Conservation (phyloP, 2,329 filamentous ascomycete genomes). For the Cryphonectria nitschkei region DNA sequence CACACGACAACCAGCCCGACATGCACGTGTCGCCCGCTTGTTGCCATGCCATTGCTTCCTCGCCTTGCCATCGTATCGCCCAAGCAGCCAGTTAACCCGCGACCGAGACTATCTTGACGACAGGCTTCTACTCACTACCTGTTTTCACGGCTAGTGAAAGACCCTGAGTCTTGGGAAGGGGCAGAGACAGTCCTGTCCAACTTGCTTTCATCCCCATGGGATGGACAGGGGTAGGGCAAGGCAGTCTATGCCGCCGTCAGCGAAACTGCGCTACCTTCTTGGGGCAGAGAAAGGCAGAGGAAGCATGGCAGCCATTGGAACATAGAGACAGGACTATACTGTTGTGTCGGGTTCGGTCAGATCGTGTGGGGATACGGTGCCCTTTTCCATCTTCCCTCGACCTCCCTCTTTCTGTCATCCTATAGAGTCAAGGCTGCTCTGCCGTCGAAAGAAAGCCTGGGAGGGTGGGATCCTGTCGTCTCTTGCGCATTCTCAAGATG, state of each 20-base stretch:
- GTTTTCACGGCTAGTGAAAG: background rate
- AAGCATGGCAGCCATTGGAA: background rate
- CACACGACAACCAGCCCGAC: background rate
- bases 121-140: background rate
- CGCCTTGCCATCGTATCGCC: background rate
- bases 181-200: background rate
- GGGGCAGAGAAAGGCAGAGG: background rate
- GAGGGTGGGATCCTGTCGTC: constrained; percentile 3
- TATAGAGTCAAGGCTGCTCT: constrained; percentile 6
- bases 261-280: constrained; percentile 1
- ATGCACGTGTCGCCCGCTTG: background rate
- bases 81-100: background rate
- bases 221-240: background rate
- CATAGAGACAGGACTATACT: background rate
- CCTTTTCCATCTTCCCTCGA: background rate
- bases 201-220: background rate
- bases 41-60: background rate
- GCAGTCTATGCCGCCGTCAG: background rate
- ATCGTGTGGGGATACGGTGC: background rate
- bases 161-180: constrained; percentile 1
- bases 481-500: background rate
- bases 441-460: background rate
- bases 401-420: background rate
- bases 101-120: background rate
- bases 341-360: background rate